A percentile compares a stretch with the other conserved stretches of the same genome.
These are phyloP conservation scores for Malassezia sp. DNA, from an alignment of 1,284 basidiomycete species.

Conservation along the genomic window DNA sequence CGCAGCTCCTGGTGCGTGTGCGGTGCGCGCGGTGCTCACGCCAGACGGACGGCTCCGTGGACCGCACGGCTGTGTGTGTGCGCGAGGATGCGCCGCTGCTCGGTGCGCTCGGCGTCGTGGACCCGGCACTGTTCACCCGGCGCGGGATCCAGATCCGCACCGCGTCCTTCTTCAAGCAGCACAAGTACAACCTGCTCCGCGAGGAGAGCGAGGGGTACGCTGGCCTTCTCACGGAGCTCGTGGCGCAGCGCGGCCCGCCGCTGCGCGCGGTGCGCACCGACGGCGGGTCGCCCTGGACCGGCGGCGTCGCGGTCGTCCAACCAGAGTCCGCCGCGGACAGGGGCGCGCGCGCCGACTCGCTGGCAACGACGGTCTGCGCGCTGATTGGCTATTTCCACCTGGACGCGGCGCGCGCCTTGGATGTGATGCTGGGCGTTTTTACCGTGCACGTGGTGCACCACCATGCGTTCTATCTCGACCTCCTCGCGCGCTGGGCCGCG, in stretches of 20 bases:
- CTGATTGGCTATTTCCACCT: conserved; percentile 71
- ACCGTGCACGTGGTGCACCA: conserved; percentile 69
- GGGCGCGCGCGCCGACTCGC: conserved; percentile 30
- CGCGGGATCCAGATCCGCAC: conserved; percentile 40
- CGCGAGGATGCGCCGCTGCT: conserved; percentile 30
- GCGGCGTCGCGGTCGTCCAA: conserved; percentile 19
- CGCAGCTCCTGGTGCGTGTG: too few relatives aligned
- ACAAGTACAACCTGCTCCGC: conserved; percentile 91
- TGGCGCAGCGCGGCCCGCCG: conserved; percentile 63
- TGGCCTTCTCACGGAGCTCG: conserved; percentile 73
- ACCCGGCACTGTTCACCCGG: conserved; percentile 27
- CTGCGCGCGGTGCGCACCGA: conserved; percentile 52
- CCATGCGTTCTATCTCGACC: conserved; percentile 78
- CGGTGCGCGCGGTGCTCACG: too few relatives aligned
- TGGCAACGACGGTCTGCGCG: conserved; percentile 38
- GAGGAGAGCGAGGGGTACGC: conserved; percentile 97
- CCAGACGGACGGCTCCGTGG: too few relatives aligned
- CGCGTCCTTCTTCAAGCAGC: conserved; percentile 67
- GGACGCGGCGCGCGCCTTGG: conserved; percentile 83
- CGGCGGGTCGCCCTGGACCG: neutral
- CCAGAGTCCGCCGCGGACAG: conserved; percentile 25
- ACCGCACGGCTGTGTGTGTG: conserved; percentile 12
- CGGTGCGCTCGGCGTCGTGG: conserved; percentile 23
- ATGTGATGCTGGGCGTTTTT: conserved; percentile 84
- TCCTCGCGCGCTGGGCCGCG: conserved; percentile 69